Evolutionary conservation across 495 filamentous ascomycete genomes (phyloP), one percentile per base, ranked within the genome.

Genomic region (Apiosordaria backusii): DNA sequence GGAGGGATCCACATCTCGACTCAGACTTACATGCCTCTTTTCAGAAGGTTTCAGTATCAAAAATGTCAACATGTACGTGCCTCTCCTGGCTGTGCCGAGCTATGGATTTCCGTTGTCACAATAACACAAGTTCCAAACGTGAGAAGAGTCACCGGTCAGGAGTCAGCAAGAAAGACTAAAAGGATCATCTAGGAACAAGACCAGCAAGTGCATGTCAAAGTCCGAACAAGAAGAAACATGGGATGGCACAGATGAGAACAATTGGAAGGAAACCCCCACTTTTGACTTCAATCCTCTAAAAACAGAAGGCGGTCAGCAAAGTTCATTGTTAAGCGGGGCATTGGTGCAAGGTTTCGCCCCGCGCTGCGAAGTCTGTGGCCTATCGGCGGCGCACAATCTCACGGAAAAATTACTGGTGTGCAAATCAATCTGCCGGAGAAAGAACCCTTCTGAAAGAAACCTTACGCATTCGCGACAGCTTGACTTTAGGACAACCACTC

Each of bases 351-450:
- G 58, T 62, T 66, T 66, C 65, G 68, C 73, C 73, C 71, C 73
- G 71, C 71, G 69, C 27, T 71, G 55, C 27, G 24, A 35, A 19
- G 22, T 26, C 19, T 59, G 45, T 59, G 63, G 66, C 72, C 65
- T 74, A 72, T 70, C 68, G 68, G 67, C 59, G 71, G 57, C 74
- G 68, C 74, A 76, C 74, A 76, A 76, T 72, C 74, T 72, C 35
- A 72, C 72, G 71, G 72, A 75, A 75, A 75, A 75, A 71, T 70
- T 71, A 67, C 65, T 72, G 67, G 63, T 35, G 59, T 45, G 59
- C 67, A 74, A 70, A 71, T 69, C 69, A 35, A 63, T 61, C 63
- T 57, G 55, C 18, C 21, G 19, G 50, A 53, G 62, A 60, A 23
- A 52, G 35, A 65, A 62, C 53, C 59, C 19, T 27, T 52, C 24